These are phyloP conservation scores for Pythium plurisporium DNA, from an alignment of 352 stramenopile species.

Conservation along the genomic window DNA sequence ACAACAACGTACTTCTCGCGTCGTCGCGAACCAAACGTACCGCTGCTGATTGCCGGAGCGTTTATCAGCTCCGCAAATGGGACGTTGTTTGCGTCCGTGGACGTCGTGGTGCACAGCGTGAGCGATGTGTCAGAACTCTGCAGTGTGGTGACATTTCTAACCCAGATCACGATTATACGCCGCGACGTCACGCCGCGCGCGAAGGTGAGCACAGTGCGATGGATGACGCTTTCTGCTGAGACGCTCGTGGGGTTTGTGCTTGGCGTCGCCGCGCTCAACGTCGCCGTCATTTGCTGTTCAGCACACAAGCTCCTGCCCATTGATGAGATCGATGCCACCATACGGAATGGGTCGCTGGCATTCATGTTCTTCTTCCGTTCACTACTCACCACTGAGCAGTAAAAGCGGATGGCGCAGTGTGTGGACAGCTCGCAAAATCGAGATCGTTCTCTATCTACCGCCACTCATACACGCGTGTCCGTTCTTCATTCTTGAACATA, in stretches of 20 bases:
- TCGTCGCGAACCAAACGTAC: slow-evolving; percentile 5
- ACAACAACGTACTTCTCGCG: slow-evolving; percentile 10
- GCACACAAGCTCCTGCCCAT: slow-evolving; percentile 3
- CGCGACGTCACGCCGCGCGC: slow-evolving; percentile 7
- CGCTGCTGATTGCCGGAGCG: slow-evolving; percentile 14
- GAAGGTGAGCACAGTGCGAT: slow-evolving; percentile 7
- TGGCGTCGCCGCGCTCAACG: slow-evolving; percentile 9
- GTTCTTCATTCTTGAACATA: slow-evolving; percentile 16
- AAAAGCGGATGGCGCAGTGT: neutral
- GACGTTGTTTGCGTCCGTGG: slow-evolving; percentile 1
- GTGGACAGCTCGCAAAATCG: slow-evolving; percentile 21
- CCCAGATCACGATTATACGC: slow-evolving; percentile 23
- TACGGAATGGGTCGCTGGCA: slow-evolving; percentile 20
- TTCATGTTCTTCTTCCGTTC: slow-evolving; percentile 37
- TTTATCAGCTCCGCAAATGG: slow-evolving; percentile 16
- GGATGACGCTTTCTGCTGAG: slow-evolving; percentile 6
- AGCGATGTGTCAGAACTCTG: slow-evolving; percentile 19
- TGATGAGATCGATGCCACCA: slow-evolving; percentile 14
- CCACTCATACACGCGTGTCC: slow-evolving; percentile 29
- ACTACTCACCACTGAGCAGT: slow-evolving; percentile 30
- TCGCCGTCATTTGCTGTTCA: slow-evolving; percentile 5
- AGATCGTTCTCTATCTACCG: slow-evolving; percentile 24
- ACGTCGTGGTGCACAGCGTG: slow-evolving; percentile 6
- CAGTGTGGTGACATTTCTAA: slow-evolving; percentile 17
- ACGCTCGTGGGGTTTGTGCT: slow-evolving; percentile 15